Conservation (phyloP, 306 rosid genomes). For the Geum urbanum region DNA sequence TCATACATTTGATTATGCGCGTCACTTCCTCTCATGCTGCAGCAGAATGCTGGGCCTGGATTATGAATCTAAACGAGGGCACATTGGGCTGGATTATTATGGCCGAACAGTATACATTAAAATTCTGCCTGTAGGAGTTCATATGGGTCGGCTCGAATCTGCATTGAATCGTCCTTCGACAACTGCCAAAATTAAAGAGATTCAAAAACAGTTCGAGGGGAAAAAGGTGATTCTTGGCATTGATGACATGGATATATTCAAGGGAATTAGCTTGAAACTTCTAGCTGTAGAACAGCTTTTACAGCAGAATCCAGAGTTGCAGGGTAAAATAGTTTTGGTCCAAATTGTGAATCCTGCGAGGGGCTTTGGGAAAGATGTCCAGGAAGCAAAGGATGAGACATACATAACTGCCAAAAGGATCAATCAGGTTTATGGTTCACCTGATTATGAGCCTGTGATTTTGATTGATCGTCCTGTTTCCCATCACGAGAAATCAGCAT, state of each 20-base stretch:
- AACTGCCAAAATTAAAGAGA: conserved; percentile 54
- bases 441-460: conserved; percentile 57
- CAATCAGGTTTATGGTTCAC: conserved; percentile 52
- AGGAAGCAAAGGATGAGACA: conserved; percentile 64
- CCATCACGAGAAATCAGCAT: conserved; percentile 70
- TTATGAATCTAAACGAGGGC: conserved; percentile 88
- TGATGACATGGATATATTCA: conserved; percentile 88
- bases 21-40: conserved; percentile 90
- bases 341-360: conserved; percentile 90
- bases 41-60: conserved; percentile 91
- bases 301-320: conserved; percentile 53
- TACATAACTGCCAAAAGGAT: conserved; percentile 56
- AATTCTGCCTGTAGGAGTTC: conserved; percentile 85
- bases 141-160: conserved; percentile 79
- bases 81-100: conserved; percentile 80
- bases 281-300: conserved; percentile 75
- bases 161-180: conserved; percentile 59
- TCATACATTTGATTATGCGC: conserved; percentile 87
- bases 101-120: conserved; percentile 81
- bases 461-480: conserved; percentile 73
- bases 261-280: conserved; percentile 78
- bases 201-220: conserved; percentile 58
- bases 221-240: conserved; percentile 43
- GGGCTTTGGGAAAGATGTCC: conserved; percentile 77
- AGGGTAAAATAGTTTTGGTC: conserved; percentile 58